Base-by-base conservation (phyloP, 2,329 filamentous ascomycete genomes). In the Xylaria sp. region DNA sequence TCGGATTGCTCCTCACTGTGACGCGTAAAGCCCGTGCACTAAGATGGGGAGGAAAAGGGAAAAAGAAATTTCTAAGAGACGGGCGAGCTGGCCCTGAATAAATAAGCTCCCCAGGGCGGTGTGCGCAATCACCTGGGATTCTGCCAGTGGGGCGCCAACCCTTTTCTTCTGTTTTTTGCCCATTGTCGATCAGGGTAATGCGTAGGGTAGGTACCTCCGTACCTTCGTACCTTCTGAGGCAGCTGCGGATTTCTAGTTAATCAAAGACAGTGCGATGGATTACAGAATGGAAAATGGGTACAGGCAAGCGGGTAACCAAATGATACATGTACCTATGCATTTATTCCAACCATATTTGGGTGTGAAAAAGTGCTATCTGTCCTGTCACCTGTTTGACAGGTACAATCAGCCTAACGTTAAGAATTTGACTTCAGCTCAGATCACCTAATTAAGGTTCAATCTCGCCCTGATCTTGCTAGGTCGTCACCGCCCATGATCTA, bases 1-100 rank as follows among this genome's bases (percentile, higher is more conserved):
- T 91, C 88, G 85, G 88, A 90, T 86, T 83, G 88, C 87, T 90
- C 88, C 85, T 91, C 88, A 91, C 86, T 88, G 86, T 84, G 84
- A 86, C 83, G 83, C 86, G 84, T 90, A 88, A 87, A 83, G 86
- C 88, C 86, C 84, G 76, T 86, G 85, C 85, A 87, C 84, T 80
- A 72, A 78, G 80, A 84, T 84, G 74, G 67, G 70, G 73, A 76
- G 72, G 62, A 71, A 72, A 79, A 76, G 69, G 65, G 66, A 70
- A 67, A 69, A 69, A 69, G 64, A 50, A 39, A 39, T 52, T 44
- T 19, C 39, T 57, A 62, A 64, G 47, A 11, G 17, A 41, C 7
- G 22, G 45, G 50, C n/a, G 49, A 45, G 7, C 40, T 8, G 20
- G n/a, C 44, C 29, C 9, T 47, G 24, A 20, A 59, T 59, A 61